These are phyloP conservation scores for Acanthamoeba triangularis DNA, from an alignment of 208 protist genomes.

Conservation along the genomic window DNA sequence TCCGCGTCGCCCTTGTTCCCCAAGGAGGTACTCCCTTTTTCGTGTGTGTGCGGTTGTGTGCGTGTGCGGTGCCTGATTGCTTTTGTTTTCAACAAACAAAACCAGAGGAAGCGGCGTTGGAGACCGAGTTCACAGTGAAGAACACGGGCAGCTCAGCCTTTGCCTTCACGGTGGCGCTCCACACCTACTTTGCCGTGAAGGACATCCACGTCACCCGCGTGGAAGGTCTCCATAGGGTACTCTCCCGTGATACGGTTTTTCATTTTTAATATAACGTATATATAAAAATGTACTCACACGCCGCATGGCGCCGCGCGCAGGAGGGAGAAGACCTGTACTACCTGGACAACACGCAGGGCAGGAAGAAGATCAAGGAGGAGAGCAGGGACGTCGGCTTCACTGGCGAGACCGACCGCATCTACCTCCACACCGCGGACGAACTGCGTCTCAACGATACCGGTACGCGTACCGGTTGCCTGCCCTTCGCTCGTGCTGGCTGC, in stretches of 20 bases:
- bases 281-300: too few species aligned
- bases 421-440: constrained; percentile 49
- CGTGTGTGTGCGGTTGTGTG: not conserved
- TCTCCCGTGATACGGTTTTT: not conserved
- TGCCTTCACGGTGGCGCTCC: constrained; percentile 57
- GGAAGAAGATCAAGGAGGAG: constrained; percentile 62
- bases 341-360: constrained; percentile 25
- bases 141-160: not conserved
- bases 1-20: constrained; percentile 6
- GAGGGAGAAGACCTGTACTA: constrained; percentile 42
- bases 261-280: too few species aligned
- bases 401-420: constrained; percentile 69
- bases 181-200: constrained; percentile 71
- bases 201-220: constrained; percentile 63
- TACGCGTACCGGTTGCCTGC: not conserved
- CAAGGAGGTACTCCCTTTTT: not conserved
- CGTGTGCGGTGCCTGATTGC: not conserved
- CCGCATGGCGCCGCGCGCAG: not conserved
- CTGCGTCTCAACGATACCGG: constrained; percentile 29
- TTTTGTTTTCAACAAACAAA: not conserved
- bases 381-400: not conserved
- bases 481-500: not conserved
- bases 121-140: constrained; percentile 29
- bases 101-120: not conserved
- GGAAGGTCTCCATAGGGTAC: not conserved